Evolutionary conservation across 345 rosid species (phyloP), one percentile per base, ranked within the genome.

Genomic region (Physaria fendleri): DNA sequence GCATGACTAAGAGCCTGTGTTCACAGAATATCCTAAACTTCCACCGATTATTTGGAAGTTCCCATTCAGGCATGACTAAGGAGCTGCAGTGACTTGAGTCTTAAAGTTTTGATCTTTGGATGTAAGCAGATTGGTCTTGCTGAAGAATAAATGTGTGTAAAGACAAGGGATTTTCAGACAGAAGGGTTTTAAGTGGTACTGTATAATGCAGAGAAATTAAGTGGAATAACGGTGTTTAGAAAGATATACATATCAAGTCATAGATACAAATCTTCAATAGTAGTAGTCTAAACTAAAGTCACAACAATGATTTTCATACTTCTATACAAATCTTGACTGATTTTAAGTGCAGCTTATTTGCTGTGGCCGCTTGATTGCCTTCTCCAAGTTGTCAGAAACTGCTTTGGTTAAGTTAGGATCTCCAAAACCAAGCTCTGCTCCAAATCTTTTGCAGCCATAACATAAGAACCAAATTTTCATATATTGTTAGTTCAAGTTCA

Each of bases 381-480:
- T 81, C 66, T 93, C 96, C 81, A 94, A 72, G 80, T 85, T 87
- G 48, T 76, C 73, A 2, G 88, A 82, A 25, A 94, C 96, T 13
- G 80, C 69, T 24, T 88, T 78, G 18, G 97, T 94, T 67, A 94
- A 74, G 79, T 85, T 85, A 11, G 81, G 85, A 80, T 94, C 96
- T 69, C 79, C 96, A 3, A 87, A 87, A 28, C 88, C 83, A 42
- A 90, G 83, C 80, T 94, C 92, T 22, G 80, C 48, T 52, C 87
- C 84, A 42, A 82, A 79, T 59, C 97, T 87, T 83, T 50, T 25
- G 55, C 11, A 64, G 56, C 51, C 23, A 57, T 39, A 56, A 58
- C 32, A 32, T 18, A 7, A 15, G 13, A 52, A 59, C 39, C 42
- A 69, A 52, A 35, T 12, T 38, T 38, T 28, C 2, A 20, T 23